Evolutionary conservation across 805 yeast species (phyloP).

Genomic region (Zygoascus bituminiphila): DNA sequence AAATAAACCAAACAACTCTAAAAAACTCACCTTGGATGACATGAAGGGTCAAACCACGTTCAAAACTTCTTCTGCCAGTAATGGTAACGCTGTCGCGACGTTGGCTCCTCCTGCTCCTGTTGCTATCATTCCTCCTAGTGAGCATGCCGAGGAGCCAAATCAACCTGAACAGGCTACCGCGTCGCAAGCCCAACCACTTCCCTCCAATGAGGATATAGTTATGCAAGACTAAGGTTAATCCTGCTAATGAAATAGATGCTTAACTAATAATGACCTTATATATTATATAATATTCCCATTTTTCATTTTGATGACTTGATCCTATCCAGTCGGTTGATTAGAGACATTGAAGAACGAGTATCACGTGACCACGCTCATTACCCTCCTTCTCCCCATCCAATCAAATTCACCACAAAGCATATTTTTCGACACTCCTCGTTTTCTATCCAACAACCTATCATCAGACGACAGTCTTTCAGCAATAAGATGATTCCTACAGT

Average conservation of each 20-base stretch:
- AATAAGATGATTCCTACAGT: constrained; percentile 4
- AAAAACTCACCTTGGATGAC: constrained; percentile 3
- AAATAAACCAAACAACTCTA: background rate
- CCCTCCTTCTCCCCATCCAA: background rate
- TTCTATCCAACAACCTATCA: background rate
- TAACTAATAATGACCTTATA: too few relatives aligned
- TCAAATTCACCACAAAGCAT: background rate
- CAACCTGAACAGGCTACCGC: too few relatives aligned
- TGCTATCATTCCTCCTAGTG: too few relatives aligned
- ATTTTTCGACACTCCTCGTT: background rate
- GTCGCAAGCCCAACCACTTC: too few relatives aligned
- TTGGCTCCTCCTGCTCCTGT: background rate
- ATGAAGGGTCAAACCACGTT: constrained; percentile 6
- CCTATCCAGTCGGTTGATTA: too few relatives aligned
- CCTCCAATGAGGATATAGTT: background rate
- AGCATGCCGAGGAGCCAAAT: too few relatives aligned
- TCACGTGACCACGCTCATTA: background rate
- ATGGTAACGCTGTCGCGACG: background rate
- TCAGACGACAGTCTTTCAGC: background rate
- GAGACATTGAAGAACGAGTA: too few relatives aligned
- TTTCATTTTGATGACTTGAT: too few relatives aligned
- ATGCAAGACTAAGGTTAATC: background rate
- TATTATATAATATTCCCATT: too few relatives aligned
- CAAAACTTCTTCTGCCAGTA: background rate
- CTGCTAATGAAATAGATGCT: too few relatives aligned